Base-by-base conservation (phyloP, 2,329 filamentous ascomycete species). In the Escovopsis sp. region DNA sequence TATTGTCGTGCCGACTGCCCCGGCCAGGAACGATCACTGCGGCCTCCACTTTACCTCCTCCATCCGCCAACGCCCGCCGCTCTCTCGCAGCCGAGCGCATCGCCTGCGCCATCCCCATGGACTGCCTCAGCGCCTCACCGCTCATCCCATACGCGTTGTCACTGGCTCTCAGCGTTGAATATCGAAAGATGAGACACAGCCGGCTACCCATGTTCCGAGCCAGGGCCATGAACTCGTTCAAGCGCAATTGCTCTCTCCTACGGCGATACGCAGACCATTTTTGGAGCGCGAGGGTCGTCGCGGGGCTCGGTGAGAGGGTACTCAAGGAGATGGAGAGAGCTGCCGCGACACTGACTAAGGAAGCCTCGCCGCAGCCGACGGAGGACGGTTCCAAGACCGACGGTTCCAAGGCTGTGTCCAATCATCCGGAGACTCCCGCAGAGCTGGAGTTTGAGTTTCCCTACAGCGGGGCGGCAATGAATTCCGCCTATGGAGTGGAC, bases 101-200 rank as follows among this genome's bases (percentile, higher is more conserved):
- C 35, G 63, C 69, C 4, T 68, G 61, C 27, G 62, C 68, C n/a
- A 61, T 72, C 3, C 60, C 60, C 13, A 58, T 63, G 5, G 67
- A 72, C 31, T 63, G 64, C 14, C 54, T 66, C 12, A 65, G 64
- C 25, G 61, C 70, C 1, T 58, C 76, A 23, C 71, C 74, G 0
- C 68, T 76, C 39, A 61, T 78, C 0, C 72, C 73, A 0, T 78
- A 77, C 38, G 71, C 70, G 1, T 60, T 77, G 0, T 72, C 72
- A 1, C 60, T 79, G 1, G 68, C 73, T 0, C 58, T 79, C 1
- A 74, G 69, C 32, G 70, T 77, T 1, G 67, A 70, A 11, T 78
- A 77, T 42, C 65, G 70, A 31, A 76, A 76, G 46, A 73, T 77
- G 70, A 62, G 72, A 2, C 68, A 75, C 43, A 73, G 69, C 38